phyloP scores from a whole-genome alignment of 768 basidiomycete genomes.

The Pulveroboletus ravenelii region DNA sequence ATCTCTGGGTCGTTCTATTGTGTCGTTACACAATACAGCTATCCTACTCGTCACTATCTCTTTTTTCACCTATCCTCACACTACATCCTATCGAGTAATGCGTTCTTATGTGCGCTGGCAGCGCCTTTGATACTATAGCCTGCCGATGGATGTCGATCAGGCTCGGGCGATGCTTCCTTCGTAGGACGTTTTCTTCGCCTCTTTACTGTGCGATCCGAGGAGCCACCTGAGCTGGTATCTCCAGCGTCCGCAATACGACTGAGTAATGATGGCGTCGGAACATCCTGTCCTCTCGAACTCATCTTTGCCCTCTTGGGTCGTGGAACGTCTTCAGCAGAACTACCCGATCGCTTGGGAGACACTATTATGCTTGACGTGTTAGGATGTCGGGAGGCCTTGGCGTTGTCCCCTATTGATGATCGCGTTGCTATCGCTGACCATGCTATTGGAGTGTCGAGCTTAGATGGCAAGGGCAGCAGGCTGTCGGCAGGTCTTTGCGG shows the following conservation, averaged over 20 bases:
- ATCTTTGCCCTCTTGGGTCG: constrained; percentile 34
- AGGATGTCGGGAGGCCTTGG: constrained; percentile 1
- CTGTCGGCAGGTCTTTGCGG: constrained; percentile 19
- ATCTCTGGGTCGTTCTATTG: constrained; percentile 5
- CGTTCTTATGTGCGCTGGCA: constrained; percentile 32
- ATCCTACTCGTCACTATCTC: constrained; percentile 25
- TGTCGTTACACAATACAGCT: constrained; percentile 14
- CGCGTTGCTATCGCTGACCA: constrained; percentile 8
- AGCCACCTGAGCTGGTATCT: constrained; percentile 12
- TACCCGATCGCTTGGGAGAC: constrained; percentile 25
- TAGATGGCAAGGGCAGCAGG: constrained; percentile 11
- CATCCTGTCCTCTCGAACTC: constrained; percentile 25
- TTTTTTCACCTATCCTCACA: constrained; percentile 23
- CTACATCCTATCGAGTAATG: constrained; percentile 36
- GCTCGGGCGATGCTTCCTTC: constrained; percentile 23
- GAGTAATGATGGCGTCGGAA: constrained; percentile 37
- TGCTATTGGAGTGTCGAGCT: constrained; percentile 13
- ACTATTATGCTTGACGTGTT: constrained; percentile 6
- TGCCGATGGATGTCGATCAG: constrained; percentile 34
- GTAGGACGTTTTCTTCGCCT: constrained; percentile 18
- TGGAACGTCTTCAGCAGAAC: constrained; percentile 28
- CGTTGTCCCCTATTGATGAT: constrained; percentile 12
- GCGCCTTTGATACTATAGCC: constrained; percentile 56
- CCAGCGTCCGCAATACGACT: constrained; percentile 37
- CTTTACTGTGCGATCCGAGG: constrained; percentile 17